These are phyloP conservation scores for Entophlyctis helioformis DNA, from an alignment of 192 early-diverging fungal genomes.

Conservation along the genomic window DNA sequence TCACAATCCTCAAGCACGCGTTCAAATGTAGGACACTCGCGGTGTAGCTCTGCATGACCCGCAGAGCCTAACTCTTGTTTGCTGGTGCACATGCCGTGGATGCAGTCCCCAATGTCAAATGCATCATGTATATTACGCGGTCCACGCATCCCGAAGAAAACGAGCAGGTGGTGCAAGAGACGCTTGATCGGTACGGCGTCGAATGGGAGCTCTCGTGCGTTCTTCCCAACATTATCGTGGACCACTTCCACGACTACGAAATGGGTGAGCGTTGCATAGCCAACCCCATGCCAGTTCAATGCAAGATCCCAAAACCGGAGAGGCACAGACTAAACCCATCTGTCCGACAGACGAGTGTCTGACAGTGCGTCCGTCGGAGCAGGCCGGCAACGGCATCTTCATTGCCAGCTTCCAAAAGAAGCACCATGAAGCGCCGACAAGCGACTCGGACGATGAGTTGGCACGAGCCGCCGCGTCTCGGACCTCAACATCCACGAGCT, in stretches of 20 bases:
- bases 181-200: conserved; percentile 27
- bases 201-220: conserved; percentile 34
- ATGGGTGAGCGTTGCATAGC: conserved; percentile 18
- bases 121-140: conserved; percentile 85
- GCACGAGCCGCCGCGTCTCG: neutral
- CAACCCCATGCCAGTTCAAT: no score
- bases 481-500: neutral
- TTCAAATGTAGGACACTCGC: conserved; percentile 32
- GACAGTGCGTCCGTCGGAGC: conserved; percentile 33
- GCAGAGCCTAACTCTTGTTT: no score
- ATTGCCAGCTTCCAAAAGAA: conserved; percentile 69
- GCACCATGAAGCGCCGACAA: neutral
- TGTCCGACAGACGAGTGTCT: conserved; percentile 31
- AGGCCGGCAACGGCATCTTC: conserved; percentile 86
- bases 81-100: neutral
- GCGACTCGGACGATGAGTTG: conserved; percentile 5
- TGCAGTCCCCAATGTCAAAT: conserved; percentile 63
- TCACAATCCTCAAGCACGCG: conserved; percentile 63
- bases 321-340: conserved; percentile 5
- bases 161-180: conserved; percentile 71
- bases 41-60: no score
- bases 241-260: conserved; percentile 15
- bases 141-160: conserved; percentile 83
- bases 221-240: conserved; percentile 24
- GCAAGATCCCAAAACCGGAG: conserved; percentile 4